Evolutionary conservation across 1,284 basidiomycete genomes (phyloP).

Genomic region (Tilletia horrida): DNA sequence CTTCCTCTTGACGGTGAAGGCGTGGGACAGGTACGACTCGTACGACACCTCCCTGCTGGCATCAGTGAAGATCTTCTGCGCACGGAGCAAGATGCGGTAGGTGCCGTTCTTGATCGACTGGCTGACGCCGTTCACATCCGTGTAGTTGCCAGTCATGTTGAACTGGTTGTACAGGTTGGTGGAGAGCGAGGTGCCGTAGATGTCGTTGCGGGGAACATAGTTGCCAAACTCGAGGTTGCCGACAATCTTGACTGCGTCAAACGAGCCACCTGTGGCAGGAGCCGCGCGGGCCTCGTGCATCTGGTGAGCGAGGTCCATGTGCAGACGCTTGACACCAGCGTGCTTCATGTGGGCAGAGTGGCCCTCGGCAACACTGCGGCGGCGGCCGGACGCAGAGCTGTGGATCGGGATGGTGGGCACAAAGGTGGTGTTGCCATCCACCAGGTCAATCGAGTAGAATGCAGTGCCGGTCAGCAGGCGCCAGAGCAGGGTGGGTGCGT

Average conservation of each 20-base stretch:
- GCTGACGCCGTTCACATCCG: slow-evolving; percentile 1
- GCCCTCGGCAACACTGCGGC: neutral
- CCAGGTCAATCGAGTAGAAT: slow-evolving; percentile 10
- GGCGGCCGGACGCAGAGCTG: neutral
- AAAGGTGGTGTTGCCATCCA: slow-evolving; percentile 19
- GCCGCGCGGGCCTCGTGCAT: neutral
- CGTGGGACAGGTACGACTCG: slow-evolving; percentile 59
- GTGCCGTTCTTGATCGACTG: slow-evolving; percentile 62
- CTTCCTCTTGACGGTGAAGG: slow-evolving; percentile 24
- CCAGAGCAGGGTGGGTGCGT: slow-evolving; percentile 33
- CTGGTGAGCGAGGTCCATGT: neutral
- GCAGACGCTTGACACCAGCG: neutral
- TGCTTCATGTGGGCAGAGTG: neutral
- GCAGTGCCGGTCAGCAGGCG: slow-evolving; percentile 21
- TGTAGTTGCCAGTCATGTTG: slow-evolving; percentile 16
- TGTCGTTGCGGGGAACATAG: neutral
- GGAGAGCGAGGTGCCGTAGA: slow-evolving; percentile 7
- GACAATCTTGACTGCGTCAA: slow-evolving; percentile 11
- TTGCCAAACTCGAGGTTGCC: slow-evolving; percentile 8
- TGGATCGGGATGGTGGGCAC: slow-evolving; percentile 18
- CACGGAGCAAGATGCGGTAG: slow-evolving; percentile 65
- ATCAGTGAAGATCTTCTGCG: slow-evolving; percentile 64
- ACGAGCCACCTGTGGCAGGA: neutral
- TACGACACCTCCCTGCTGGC: slow-evolving; percentile 62
- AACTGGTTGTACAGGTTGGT: slow-evolving; percentile 16